These are phyloP conservation scores for Clavispora santaluciae DNA, from an alignment of 805 yeast species.

Conservation along the genomic window DNA sequence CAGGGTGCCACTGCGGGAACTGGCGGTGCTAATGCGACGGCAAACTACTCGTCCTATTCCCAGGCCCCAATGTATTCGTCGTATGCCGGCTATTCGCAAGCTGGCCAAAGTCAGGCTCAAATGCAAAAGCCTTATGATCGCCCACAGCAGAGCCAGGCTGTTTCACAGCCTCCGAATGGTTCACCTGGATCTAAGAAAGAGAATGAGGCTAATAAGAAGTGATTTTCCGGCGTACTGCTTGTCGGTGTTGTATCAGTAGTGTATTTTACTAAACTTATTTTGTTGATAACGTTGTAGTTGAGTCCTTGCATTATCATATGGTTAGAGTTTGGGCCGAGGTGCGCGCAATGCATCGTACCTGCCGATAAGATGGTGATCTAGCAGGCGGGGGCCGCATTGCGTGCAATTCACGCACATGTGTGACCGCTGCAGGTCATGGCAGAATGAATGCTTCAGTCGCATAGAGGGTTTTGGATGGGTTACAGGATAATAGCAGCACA, in stretches of 20 bases:
- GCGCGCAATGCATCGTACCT: background rate
- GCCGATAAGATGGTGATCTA: background rate
- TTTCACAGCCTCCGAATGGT: constrained; percentile 10
- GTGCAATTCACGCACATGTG: constrained; percentile 1
- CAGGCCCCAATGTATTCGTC: constrained; percentile 15
- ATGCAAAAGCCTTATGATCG: constrained; percentile 13
- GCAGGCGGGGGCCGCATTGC: background rate
- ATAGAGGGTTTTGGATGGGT: background rate
- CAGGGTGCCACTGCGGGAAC: constrained; percentile 9
- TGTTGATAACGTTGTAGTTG: background rate
- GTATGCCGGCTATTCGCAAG: constrained; percentile 13
- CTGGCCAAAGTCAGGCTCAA: constrained; percentile 8
- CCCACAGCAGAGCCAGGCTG: constrained; percentile 9
- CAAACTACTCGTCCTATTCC: constrained; percentile 13
- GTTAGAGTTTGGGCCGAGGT: background rate
- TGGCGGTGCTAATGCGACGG: constrained; percentile 4
- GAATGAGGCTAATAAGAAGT: constrained; percentile 14
- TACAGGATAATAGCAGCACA: background rate
- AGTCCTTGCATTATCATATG: background rate
- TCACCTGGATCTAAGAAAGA: constrained; percentile 13
- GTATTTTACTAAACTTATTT: background rate
- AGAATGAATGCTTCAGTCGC: background rate
- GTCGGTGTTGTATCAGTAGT: constrained; percentile 1
- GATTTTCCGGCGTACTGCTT: background rate
- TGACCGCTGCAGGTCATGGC: background rate